A percentile compares a stretch with the other conserved stretches of the same genome.
Conservation (phyloP, 1,139 yeast genomes). For the Pichia sp. region DNA sequence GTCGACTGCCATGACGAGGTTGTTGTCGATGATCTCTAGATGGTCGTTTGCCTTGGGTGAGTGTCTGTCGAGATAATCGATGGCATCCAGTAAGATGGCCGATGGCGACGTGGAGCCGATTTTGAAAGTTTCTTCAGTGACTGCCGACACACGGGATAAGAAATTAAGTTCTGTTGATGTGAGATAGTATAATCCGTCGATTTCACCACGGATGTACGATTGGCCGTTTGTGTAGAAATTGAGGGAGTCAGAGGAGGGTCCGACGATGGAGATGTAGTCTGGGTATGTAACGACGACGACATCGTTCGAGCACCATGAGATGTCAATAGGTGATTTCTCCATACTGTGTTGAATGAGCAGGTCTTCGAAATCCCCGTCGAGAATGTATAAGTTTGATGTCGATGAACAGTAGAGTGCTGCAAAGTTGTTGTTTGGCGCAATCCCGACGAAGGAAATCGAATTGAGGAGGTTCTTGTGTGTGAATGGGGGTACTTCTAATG, state of each 20-base stretch:
- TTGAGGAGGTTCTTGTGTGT: not conserved
- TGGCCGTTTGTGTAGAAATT: slow-evolving; percentile 41
- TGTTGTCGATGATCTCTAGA: slow-evolving; percentile 54
- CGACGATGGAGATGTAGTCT: slow-evolving; percentile 69
- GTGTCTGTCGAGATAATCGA: slow-evolving; percentile 65
- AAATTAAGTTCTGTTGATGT: slow-evolving; percentile 61
- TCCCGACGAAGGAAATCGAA: slow-evolving; percentile 44
- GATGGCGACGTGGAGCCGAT: slow-evolving; percentile 86
- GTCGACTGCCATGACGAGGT: slow-evolving; percentile 61
- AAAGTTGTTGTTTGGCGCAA: slow-evolving; percentile 62
- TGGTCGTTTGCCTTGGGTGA: slow-evolving; percentile 87
- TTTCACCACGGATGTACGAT: slow-evolving; percentile 46
- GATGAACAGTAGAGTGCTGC: slow-evolving; percentile 53
- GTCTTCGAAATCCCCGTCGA: slow-evolving; percentile 5
- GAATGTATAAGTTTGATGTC: slow-evolving; percentile 13
- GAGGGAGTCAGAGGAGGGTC: slow-evolving; percentile 64
- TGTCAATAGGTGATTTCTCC: too few species aligned
- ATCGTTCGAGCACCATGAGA: slow-evolving; percentile 89
- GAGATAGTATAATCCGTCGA: slow-evolving; percentile 71
- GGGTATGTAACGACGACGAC: slow-evolving; percentile 61
- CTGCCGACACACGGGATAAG: slow-evolving; percentile 59
- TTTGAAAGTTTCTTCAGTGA: slow-evolving; percentile 62
- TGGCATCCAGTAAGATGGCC: slow-evolving; percentile 78
- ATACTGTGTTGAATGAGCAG: slow-evolving; percentile 35
- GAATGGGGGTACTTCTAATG: not conserved